Base-by-base conservation (phyloP, 331 rosid species). In the Erythrophleum ivorense region DNA sequence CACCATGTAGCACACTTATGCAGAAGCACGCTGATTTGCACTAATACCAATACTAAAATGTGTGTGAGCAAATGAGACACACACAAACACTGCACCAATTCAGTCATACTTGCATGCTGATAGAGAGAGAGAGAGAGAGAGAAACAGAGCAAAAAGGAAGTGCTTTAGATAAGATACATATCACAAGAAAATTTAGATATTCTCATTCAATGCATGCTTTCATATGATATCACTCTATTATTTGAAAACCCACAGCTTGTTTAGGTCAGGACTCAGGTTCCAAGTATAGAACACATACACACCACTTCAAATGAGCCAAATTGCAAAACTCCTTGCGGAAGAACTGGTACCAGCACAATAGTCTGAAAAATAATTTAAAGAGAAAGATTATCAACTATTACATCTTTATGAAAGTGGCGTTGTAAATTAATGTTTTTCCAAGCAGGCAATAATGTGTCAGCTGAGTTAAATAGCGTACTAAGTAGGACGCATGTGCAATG, bases 221-320 rank as follows among this genome's bases (percentile, higher is more conserved):
- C 34, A 36, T 11, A 18, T 33, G 68, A 34, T 45, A 58, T 48
- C 29, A 66, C 49, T 46, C 3, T 2, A 7, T 34, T 66, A 73
- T 62, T 34, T 65, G 36, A 67, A 77, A 73, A 54, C 46, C 9
- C 66, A 74, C 59, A 50, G 59, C 43, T 19, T 14, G 58, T 79
- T 38, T 71, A 33, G 38, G 33, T 72, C 38, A 66, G 58, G 54
- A 80, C 3, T 71, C 50, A 79, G 54, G 65, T 71, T 5, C 18
- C 11, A 81, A 84, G 78, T 79, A 77, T 41, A 76, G 71, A 81
- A 82, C 54, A 73, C 76, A 73, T 75, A 83, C 91, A 38, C 75
- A 95, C 99, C 97, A 11, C 78, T 86, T 95, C 89, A 78, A 83
- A 75, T 7, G 99, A 95, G 73, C 98, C 99, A 33, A 95, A 90